A percentile compares a stretch with the other conserved stretches of the same genome.
Conservation (phyloP, 2,329 filamentous ascomycete species). For the Ophiobolus disseminans region DNA sequence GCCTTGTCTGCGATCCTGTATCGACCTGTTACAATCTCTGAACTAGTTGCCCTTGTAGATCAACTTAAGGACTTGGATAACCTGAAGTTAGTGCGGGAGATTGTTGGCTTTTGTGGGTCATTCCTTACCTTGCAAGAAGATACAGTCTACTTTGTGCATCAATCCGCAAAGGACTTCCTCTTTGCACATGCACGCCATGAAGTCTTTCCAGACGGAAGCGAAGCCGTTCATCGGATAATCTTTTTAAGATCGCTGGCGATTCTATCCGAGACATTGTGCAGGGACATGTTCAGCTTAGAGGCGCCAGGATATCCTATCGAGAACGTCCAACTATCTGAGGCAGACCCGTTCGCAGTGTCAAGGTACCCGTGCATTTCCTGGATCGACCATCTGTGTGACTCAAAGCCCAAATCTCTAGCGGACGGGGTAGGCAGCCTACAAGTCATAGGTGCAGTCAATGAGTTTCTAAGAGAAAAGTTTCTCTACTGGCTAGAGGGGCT, state of each 20-base stretch:
- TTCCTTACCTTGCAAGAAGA: constrained; percentile 9
- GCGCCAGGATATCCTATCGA: constrained; percentile 20
- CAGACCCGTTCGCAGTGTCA: constrained; percentile 33
- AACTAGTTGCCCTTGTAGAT: constrained; percentile 41
- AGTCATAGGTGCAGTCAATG: constrained; percentile 5
- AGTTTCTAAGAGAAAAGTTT: constrained; percentile 11
- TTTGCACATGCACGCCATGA: constrained; percentile 15
- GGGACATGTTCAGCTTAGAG: constrained; percentile 33
- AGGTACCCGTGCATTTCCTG: constrained; percentile 42
- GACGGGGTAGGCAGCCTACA: neutral
- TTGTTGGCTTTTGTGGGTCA: constrained; percentile 31
- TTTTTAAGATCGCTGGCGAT: constrained; percentile 40
- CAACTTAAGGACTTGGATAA: constrained; percentile 13
- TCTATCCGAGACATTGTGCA: constrained; percentile 21
- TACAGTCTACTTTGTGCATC: constrained; percentile 47
- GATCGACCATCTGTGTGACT: constrained; percentile 41
- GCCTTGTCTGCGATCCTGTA: constrained; percentile 37
- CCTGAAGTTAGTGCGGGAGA: constrained; percentile 10
- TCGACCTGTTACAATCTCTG: constrained; percentile 48
- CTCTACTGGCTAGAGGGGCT: constrained; percentile 16
- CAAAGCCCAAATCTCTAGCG: constrained; percentile 5
- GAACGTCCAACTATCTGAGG: constrained; percentile 23
- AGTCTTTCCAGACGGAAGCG: constrained; percentile 40
- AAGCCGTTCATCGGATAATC: constrained; percentile 18
- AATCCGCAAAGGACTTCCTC: constrained; percentile 56